A percentile compares a stretch with the other conserved stretches of the same genome.
Conservation (phyloP, 2,329 filamentous ascomycete genomes). For the Boeremia lycopersici region DNA sequence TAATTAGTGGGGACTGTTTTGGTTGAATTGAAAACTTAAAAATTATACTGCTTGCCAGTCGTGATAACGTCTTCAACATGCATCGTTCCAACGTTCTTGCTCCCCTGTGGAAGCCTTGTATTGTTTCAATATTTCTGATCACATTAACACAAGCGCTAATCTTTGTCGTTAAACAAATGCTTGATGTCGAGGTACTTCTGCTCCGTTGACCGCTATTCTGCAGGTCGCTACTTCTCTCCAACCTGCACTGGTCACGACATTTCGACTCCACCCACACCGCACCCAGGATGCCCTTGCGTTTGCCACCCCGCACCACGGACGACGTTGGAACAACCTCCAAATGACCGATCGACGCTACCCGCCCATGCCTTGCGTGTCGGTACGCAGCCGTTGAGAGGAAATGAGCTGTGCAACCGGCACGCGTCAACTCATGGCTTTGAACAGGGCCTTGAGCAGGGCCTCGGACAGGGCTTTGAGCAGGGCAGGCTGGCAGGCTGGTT, state of each 20-base stretch:
- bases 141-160: too few species aligned
- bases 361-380: conserved; percentile 3
- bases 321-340: conserved; percentile 14
- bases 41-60: not conserved
- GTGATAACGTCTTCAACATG: too few species aligned
- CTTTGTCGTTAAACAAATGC: too few species aligned
- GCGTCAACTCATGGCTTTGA: conserved; percentile 3
- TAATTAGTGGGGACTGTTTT: conserved; percentile 35
- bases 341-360: conserved; percentile 8
- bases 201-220: conserved; percentile 3
- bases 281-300: not conserved
- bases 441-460: not conserved
- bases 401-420: conserved; percentile 14
- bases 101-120: too few species aligned
- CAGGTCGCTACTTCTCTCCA: not conserved
- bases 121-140: too few species aligned
- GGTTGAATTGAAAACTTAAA: conserved; percentile 29
- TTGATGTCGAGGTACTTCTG: too few species aligned
- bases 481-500: not conserved
- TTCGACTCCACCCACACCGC: not conserved
- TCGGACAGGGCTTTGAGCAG: too few species aligned
- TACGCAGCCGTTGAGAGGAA: conserved; percentile 7
- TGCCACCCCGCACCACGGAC: not conserved
- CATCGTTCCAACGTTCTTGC: too few species aligned
- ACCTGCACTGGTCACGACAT: not conserved